A percentile compares a stretch with the other conserved stretches of the same genome.
Evolutionary conservation across 495 filamentous ascomycete genomes (phyloP).

Genomic region (Trichoderma gamsii): DNA sequence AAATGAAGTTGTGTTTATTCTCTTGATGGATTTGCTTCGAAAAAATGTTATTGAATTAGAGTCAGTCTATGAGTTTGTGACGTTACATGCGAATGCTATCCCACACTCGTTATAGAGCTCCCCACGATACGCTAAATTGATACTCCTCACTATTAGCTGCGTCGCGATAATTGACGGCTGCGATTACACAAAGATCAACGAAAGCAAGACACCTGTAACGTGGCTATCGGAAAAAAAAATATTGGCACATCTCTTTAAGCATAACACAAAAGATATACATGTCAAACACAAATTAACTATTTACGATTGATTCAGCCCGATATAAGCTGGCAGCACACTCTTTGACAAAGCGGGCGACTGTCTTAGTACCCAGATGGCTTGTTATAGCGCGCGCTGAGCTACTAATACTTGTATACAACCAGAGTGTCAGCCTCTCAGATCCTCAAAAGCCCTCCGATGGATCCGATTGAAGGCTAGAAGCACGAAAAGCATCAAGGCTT

Average conservation of each 20-base stretch:
- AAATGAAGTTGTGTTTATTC: background rate
- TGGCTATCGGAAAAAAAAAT: background rate
- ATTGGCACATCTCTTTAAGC: background rate
- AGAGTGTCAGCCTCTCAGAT: background rate
- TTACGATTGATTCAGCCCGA: background rate
- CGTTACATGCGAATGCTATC: slow-evolving; percentile 4
- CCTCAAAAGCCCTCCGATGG: background rate
- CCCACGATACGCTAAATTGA: slow-evolving; percentile 3
- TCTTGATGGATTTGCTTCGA: background rate
- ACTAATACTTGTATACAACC: too few relatives aligned
- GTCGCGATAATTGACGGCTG: background rate
- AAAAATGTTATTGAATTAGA: background rate
- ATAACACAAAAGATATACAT: background rate
- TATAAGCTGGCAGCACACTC: background rate
- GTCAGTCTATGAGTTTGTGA: background rate
- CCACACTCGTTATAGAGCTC: background rate
- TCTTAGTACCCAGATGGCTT: too few relatives aligned
- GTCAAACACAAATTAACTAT: background rate
- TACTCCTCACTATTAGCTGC: background rate
- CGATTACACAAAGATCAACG: background rate
- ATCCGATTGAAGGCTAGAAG: background rate
- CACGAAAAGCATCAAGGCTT: too few relatives aligned
- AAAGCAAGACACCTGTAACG: background rate
- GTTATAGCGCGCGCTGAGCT: too few relatives aligned
- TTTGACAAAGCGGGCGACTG: too few relatives aligned